phyloP scores from a whole-genome alignment of 179 eudicot species.

The Heliamphora pulchella region DNA sequence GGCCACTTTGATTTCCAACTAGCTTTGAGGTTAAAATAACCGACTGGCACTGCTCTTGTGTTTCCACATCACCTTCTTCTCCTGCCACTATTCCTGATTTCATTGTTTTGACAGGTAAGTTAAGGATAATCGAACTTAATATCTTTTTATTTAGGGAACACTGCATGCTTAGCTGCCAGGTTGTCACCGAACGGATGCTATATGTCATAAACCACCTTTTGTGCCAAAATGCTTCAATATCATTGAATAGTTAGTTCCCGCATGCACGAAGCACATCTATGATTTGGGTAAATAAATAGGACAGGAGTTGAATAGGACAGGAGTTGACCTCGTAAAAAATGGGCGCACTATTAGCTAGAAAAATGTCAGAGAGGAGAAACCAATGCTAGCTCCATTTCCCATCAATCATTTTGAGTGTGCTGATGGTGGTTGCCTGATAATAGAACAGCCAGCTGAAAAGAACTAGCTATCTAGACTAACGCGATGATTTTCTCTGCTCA shows the following conservation, averaged over 20 bases:
- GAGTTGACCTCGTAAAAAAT: neutral
- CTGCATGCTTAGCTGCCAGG: too few relatives aligned
- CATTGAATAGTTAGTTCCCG: neutral
- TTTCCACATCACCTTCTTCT: too few relatives aligned
- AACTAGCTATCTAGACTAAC: neutral
- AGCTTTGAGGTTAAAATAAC: too few relatives aligned
- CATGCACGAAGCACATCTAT: neutral
- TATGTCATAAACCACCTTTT: too few relatives aligned
- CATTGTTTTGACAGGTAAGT: too few relatives aligned
- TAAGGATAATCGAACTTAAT: too few relatives aligned
- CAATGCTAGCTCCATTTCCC: neutral
- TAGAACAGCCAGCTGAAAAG: constrained; percentile 6
- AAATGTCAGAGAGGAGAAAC: neutral
- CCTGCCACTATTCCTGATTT: too few relatives aligned
- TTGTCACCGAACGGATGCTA: too few relatives aligned
- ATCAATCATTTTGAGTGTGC: neutral
- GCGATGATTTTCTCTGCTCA: neutral
- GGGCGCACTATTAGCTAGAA: neutral
- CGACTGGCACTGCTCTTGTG: too few relatives aligned
- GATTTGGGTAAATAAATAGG: neutral
- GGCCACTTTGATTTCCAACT: neutral
- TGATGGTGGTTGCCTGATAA: neutral
- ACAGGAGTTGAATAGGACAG: too few relatives aligned
- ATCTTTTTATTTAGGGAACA: too few relatives aligned
- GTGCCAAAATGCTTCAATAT: too few relatives aligned